These are phyloP conservation scores for Penicillium bialowiezense DNA, from an alignment of 495 filamentous ascomycete genomes.

Conservation along the genomic window DNA sequence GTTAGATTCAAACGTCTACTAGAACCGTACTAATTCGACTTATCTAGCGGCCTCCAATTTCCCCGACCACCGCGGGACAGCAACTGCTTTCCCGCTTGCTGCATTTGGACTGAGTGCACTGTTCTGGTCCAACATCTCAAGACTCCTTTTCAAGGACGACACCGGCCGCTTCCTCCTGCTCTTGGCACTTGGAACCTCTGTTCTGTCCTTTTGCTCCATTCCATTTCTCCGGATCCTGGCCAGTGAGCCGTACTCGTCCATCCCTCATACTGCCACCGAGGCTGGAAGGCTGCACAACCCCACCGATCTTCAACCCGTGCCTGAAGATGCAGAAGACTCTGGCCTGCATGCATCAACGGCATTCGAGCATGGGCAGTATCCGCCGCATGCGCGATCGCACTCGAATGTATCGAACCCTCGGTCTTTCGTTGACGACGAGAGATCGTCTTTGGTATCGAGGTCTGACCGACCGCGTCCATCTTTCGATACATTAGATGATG, in stretches of 20 bases:
- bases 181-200: constrained; percentile 75
- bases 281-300: constrained; percentile 62
- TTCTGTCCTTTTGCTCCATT: constrained; percentile 67
- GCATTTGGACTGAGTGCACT: constrained; percentile 95
- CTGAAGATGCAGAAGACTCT: constrained; percentile 55
- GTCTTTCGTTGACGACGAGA: constrained; percentile 60
- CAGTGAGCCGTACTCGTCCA: constrained; percentile 56
- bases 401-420: constrained; percentile 36
- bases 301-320: constrained; percentile 44
- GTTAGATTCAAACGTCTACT: constrained; percentile 4
- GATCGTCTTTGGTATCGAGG: constrained; percentile 77
- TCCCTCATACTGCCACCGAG: constrained; percentile 50
- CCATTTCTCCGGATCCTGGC: constrained; percentile 78
- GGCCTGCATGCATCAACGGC: constrained; percentile 58
- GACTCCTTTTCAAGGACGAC: constrained; percentile 77
- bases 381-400: constrained; percentile 32
- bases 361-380: constrained; percentile 25
- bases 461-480: constrained; percentile 29
- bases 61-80: constrained; percentile 86
- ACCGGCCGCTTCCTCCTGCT: constrained; percentile 77
- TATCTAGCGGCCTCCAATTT: constrained; percentile 79
- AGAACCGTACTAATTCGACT: neutral
- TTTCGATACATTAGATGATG: constrained; percentile 37
- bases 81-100: constrained; percentile 87
- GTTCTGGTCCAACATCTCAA: constrained; percentile 82